These are phyloP conservation scores for Solanum etuberosum DNA, from an alignment of 257 asterid species.

Conservation along the genomic window DNA sequence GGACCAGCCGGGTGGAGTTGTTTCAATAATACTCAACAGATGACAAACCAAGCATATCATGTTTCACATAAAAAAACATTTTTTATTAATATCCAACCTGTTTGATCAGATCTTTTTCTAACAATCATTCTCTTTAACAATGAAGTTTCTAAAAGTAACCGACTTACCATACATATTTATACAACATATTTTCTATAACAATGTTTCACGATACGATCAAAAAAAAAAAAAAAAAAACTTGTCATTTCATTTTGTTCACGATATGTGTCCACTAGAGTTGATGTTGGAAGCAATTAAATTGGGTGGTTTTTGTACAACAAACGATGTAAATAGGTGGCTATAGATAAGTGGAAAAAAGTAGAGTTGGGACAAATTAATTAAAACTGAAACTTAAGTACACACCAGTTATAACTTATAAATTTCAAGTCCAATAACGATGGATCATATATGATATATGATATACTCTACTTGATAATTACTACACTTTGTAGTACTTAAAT, in stretches of 20 bases:
- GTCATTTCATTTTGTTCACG: background rate
- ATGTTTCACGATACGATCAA: background rate
- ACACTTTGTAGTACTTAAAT: background rate
- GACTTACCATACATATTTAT: background rate
- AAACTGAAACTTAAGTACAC: background rate
- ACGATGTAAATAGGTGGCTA: background rate
- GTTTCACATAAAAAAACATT: background rate
- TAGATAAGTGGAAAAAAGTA: background rate
- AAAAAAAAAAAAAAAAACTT: background rate
- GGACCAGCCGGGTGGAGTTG: background rate
- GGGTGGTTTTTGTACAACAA: background rate
- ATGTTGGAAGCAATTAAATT: background rate
- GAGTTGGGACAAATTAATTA: background rate
- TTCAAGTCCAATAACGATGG: background rate
- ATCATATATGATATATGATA: background rate
- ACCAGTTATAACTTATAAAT: background rate
- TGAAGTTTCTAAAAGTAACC: too few relatives aligned
- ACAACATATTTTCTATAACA: background rate
- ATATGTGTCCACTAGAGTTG: background rate
- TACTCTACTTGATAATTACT: background rate
- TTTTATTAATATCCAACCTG: too few relatives aligned
- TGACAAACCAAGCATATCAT: background rate
- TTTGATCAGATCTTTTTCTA: background rate
- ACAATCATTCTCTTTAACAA: too few relatives aligned
- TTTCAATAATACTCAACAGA: background rate